Evolutionary conservation across 768 basidiomycete genomes (phyloP), one percentile per base, ranked within the genome.

Genomic region (Agrocybe chaxingu): DNA sequence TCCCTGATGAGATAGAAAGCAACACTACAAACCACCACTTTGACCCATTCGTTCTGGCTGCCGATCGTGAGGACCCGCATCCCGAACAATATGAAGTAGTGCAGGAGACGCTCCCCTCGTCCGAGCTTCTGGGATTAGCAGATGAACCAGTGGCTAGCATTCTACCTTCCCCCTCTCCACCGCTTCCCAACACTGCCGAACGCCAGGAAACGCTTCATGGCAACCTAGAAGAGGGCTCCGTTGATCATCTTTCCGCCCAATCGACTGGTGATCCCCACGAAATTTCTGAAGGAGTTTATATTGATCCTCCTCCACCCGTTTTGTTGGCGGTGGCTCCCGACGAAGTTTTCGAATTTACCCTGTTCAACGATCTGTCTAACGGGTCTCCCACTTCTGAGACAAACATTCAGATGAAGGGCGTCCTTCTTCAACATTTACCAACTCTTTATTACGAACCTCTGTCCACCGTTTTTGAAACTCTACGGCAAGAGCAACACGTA

Each of bases 371-470:
- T 42, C 76, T 78, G 57, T 35, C 62, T 52, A 33, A 66, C 55
- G 50, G 62, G 66, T 18, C 63, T 40, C 59, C 68, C 30, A 54
- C 56, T 11, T 51, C 65, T 16, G 57, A 62, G 5, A 53, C 6
- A 38, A 10, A 49, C 18, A 30, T 42, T 57, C 32, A 32, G 45
- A 33, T 51, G 57, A 42, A 40, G 45, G 41, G 35, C n/a, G 62
- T 88, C 5, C 68, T 91, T 42, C 73, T 92, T 51, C 76, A 80
- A 41, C 70, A 81, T 50, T 75, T 70, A 12, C 87, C 88, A 2
- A 86, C 81, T 3, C 70, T 91, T 6, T 92, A 88, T 64, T 91
- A 90, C 57, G 88, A 90, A 62, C 82, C 88, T 29, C 62, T 92
- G 41, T 79, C 77, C 38, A 73, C 67, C 50, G 79, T 90, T 13